Evolutionary conservation across 2,329 filamentous ascomycete genomes (phyloP), one percentile per base, ranked within the genome.

Genomic region (Botrytis tulipae): DNA sequence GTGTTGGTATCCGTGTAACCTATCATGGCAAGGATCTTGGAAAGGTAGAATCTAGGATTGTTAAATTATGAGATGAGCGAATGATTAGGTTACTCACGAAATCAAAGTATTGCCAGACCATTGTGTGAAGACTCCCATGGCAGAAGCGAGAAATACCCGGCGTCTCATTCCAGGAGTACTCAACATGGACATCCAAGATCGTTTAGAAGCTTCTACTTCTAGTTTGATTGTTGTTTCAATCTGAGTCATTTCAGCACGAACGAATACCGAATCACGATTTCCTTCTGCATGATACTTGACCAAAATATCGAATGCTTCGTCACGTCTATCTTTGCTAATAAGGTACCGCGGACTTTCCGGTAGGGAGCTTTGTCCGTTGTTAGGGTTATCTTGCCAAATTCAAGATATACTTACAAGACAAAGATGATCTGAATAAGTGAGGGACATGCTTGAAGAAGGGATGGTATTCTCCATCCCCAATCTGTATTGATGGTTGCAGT

Each of bases 211-310:
- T 74, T 90, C 86, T 71, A 86, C 81, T 78, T 90, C 88, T 1
- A 88, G 77, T 44, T 84, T 83, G 77, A 90, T 86, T 0, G 88
- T 88, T 6, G 85, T 84, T 68, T 86, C 83, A 76, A 91, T 91
- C 79, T 91, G 87, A 0, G 85, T 85, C 77, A 90, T 87, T 78
- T 91, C 89, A 14, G 87, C 87, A 70, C 85, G 84, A 40, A 90
- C 87, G 20, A 90, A 84, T 20, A 85, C 81, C 0, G 86, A 88
- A 48, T 83, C 80, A 10, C 78, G 78, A 68, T 88, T 83, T 3
- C 86, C 87, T 76, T 88, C 87, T 29, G 86, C 86, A 75, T 87
- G 85, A 77, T 86, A 87, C n/a, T 77, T 76, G 44, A 73, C 84
- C 71, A 93, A 84, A 9, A 88, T 86, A 9, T 84, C 81, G n/a